Evolutionary conservation across 768 basidiomycete genomes (phyloP).

Genomic region (Auricularia sp.): DNA sequence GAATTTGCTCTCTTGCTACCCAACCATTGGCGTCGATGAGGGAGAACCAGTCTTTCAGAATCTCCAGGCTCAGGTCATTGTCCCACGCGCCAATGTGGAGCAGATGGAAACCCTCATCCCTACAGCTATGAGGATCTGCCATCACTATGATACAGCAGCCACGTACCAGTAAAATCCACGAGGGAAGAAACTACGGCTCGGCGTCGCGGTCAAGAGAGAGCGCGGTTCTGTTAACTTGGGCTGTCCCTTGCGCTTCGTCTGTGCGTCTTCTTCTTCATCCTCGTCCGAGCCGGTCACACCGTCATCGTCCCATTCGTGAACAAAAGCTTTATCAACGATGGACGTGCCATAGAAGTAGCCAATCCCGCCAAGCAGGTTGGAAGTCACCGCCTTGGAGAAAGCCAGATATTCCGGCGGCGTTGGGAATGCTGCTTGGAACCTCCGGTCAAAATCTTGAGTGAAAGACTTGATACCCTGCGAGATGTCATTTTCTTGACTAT

Average conservation of each 20-base stretch:
- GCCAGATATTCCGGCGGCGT: conserved; percentile 45
- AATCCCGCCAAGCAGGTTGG: conserved; percentile 85
- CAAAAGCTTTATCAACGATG: conserved; percentile 74
- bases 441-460: conserved; percentile 46
- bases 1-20: conserved; percentile 93
- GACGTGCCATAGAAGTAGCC: conserved; percentile 93
- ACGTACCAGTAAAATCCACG: conserved; percentile 90
- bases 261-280: conserved; percentile 29
- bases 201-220: conserved; percentile 81
- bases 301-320: conserved; percentile 85
- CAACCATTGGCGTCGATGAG: conserved; percentile 91
- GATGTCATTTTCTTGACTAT: conserved; percentile 27
- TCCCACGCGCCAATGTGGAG: conserved; percentile 90
- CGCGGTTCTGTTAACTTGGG: conserved; percentile 55
- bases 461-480: conserved; percentile 61
- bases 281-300: conserved; percentile 23
- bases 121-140: conserved; percentile 20
- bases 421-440: conserved; percentile 65
- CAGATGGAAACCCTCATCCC: conserved; percentile 97
- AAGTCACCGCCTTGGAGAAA: conserved; percentile 84
- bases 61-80: conserved; percentile 82
- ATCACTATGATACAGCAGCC: neutral
- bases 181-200: conserved; percentile 94
- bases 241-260: conserved; percentile 34
- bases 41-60: conserved; percentile 80